These are phyloP conservation scores for Pseudocercospora macadamiae DNA, from an alignment of 2,329 filamentous ascomycete genomes.

Conservation along the genomic window DNA sequence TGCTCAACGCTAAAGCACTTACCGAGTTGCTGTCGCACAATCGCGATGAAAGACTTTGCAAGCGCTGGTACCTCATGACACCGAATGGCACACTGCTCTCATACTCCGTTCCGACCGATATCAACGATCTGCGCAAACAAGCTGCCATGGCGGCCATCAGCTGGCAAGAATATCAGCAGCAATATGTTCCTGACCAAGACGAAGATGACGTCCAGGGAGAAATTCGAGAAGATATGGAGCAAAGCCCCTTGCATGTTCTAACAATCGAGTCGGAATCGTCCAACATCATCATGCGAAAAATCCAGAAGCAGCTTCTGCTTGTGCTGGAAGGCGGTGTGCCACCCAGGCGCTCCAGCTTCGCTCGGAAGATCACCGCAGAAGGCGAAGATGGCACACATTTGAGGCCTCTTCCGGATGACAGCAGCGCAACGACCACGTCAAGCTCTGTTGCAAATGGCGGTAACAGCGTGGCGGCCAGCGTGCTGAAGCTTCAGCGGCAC, in stretches of 20 bases:
- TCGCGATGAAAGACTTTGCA: slow-evolving; percentile 46
- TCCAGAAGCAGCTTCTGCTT: slow-evolving; percentile 52
- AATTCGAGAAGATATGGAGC: slow-evolving; percentile 21
- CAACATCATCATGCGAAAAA: slow-evolving; percentile 51
- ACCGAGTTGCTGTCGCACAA: slow-evolving; percentile 49
- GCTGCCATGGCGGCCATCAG: slow-evolving; percentile 53
- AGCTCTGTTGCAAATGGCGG: slow-evolving; percentile 19
- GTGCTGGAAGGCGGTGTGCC: slow-evolving; percentile 53
- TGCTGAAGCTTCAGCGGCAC: slow-evolving; percentile 53
- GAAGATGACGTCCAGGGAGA: slow-evolving; percentile 26
- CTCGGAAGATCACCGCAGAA: slow-evolving; percentile 50
- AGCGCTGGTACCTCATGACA: slow-evolving; percentile 53
- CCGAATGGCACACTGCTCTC: slow-evolving; percentile 55
- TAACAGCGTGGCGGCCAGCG: slow-evolving; percentile 37
- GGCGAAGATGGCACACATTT: slow-evolving; percentile 43
- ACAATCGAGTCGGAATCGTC: slow-evolving; percentile 50
- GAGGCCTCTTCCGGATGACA: neutral
- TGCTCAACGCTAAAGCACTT: slow-evolving; percentile 49
- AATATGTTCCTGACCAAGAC: slow-evolving; percentile 15
- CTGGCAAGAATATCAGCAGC: slow-evolving; percentile 50
- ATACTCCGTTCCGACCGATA: slow-evolving; percentile 53
- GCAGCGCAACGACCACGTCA: slow-evolving; percentile 13
- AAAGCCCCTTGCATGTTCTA: slow-evolving; percentile 44
- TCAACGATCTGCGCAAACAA: slow-evolving; percentile 53
- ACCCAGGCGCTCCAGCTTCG: slow-evolving; percentile 40